phyloP scores from a whole-genome alignment of 2,329 filamentous ascomycete genomes.

The Periconia digitata region DNA sequence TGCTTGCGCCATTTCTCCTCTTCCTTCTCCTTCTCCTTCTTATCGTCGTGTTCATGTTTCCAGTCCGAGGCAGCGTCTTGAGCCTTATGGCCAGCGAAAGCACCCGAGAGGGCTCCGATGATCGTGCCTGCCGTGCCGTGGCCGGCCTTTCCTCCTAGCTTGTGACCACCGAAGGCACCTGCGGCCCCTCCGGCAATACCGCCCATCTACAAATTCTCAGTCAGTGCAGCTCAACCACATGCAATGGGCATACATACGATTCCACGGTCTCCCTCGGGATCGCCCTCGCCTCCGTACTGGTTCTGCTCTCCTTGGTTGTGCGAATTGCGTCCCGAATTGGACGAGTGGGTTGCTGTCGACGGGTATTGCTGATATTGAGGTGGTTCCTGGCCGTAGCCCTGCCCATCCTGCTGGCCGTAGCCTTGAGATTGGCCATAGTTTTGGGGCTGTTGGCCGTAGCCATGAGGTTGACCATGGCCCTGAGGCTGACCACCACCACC shows the following conservation, averaged over 20 bases:
- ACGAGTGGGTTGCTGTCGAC: conserved; percentile 21
- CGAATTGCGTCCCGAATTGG: conserved; percentile 24
- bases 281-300: conserved; percentile 21
- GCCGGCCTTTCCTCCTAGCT: conserved; percentile 25
- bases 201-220: conserved; percentile 14
- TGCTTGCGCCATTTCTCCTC: conserved; percentile 17
- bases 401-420: conserved; percentile 4
- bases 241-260: conserved; percentile 3
- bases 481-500: conserved; percentile 6
- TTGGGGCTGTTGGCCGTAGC: neutral
- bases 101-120: conserved; percentile 26
- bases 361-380: conserved; percentile 27
- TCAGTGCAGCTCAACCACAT: neutral
- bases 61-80: conserved; percentile 25
- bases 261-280: conserved; percentile 27
- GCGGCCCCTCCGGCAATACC: conserved; percentile 27
- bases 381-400: conserved; percentile 19
- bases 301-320: conserved; percentile 26
- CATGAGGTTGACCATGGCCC: conserved; percentile 2
- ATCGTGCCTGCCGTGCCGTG: conserved; percentile 25
- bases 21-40: conserved; percentile 27
- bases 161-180: conserved; percentile 29
- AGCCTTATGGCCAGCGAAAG: conserved; percentile 25
- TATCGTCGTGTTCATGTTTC: conserved; percentile 30
- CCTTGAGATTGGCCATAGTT: conserved; percentile 4